A percentile compares a stretch with the other conserved stretches of the same genome.
phyloP scores from a whole-genome alignment of 2,329 filamentous ascomycete genomes.

The Cladobotryum mycophilum region DNA sequence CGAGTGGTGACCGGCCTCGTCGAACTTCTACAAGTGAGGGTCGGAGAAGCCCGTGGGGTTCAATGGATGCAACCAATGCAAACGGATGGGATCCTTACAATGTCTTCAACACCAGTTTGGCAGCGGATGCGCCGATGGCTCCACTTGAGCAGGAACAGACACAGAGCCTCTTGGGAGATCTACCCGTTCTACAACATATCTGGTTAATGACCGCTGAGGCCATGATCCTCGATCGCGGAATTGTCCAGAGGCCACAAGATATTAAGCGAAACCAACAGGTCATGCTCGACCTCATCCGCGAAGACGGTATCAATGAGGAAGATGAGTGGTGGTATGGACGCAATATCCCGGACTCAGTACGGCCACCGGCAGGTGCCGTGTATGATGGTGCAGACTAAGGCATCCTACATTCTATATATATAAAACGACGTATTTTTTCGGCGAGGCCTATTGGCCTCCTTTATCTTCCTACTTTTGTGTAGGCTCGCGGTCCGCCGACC shows the following conservation, averaged over 20 bases:
- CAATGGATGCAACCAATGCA: constrained; percentile 25
- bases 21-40: constrained; percentile 20
- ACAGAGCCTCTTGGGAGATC: constrained; percentile 44
- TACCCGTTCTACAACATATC: constrained; percentile 53
- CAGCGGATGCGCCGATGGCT: constrained; percentile 57
- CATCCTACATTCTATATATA: not conserved
- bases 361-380: constrained; percentile 43
- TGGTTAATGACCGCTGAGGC: constrained; percentile 60
- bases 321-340: constrained; percentile 59
- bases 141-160: constrained; percentile 45
- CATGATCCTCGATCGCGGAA: constrained; percentile 51
- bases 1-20: constrained; percentile 21
- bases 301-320: constrained; percentile 52
- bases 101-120: constrained; percentile 53
- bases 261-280: constrained; percentile 59
- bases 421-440: not conserved
- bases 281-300: constrained; percentile 57
- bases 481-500: not conserved
- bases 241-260: constrained; percentile 52
- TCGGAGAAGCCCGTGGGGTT: constrained; percentile 23
- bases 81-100: constrained; percentile 31
- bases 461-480: not conserved
- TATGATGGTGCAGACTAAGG: constrained; percentile 43
- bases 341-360: constrained; percentile 47
- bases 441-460: not conserved